Evolutionary conservation across 2,329 filamentous ascomycete species (phyloP).

Genomic region (Pseudocercospora fuligena): DNA sequence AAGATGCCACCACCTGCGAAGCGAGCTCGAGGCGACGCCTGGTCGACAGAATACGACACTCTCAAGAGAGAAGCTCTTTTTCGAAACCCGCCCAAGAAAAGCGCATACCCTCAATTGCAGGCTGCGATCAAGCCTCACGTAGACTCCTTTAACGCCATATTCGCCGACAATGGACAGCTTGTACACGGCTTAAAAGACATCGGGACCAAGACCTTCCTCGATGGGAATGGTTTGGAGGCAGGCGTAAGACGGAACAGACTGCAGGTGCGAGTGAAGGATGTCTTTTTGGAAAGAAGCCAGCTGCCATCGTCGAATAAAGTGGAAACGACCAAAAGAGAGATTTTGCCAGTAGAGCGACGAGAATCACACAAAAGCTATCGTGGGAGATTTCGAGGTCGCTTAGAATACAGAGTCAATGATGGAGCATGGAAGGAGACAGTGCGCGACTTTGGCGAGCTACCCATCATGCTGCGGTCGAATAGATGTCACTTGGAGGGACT

Average conservation of each 20-base stretch:
- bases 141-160: conserved; percentile 92
- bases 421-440: conserved; percentile 81
- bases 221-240: conserved; percentile 65
- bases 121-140: conserved; percentile 89
- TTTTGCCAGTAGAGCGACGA: conserved; percentile 90
- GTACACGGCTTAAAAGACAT: conserved; percentile 84
- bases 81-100: conserved; percentile 83
- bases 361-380: conserved; percentile 92
- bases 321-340: conserved; percentile 76
- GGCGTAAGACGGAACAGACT: conserved; percentile 67
- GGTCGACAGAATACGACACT: conserved; percentile 84
- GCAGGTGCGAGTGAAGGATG: conserved; percentile 76
- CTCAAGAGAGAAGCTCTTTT: conserved; percentile 87
- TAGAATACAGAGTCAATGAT: conserved; percentile 87
- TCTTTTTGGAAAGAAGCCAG: conserved; percentile 80
- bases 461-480: conserved; percentile 92
- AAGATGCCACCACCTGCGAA: conserved; percentile 39
- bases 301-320: conserved; percentile 84
- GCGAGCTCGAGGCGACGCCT: conserved; percentile 55
- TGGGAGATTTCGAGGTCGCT: conserved; percentile 78
- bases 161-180: conserved; percentile 73
- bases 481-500: conserved; percentile 87
- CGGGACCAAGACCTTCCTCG: conserved; percentile 83
- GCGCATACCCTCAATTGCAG: conserved; percentile 85
- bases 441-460: conserved; percentile 84